phyloP scores from a whole-genome alignment of 352 stramenopile species.

The Globisporangium rhizosaccharum region DNA sequence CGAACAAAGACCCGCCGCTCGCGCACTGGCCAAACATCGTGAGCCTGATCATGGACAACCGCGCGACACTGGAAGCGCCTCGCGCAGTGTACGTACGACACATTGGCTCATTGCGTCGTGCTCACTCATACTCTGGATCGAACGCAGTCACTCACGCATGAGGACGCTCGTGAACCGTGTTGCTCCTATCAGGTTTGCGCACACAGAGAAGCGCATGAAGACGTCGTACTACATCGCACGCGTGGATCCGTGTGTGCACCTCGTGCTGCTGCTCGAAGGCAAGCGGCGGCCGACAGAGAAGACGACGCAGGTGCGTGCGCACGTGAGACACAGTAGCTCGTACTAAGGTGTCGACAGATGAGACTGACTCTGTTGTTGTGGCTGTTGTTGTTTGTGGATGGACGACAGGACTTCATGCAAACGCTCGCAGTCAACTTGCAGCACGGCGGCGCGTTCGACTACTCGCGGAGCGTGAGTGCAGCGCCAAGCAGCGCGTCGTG shows the following conservation, averaged over 20 bases:
- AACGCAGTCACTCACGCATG: not conserved
- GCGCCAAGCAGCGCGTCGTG: slow-evolving; percentile 3
- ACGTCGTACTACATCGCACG: slow-evolving; percentile 71
- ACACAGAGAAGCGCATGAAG: slow-evolving; percentile 62
- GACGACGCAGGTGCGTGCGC: slow-evolving; percentile 44
- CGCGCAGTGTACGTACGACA: slow-evolving; percentile 38
- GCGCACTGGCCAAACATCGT: slow-evolving; percentile 86
- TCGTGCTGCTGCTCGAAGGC: slow-evolving; percentile 69
- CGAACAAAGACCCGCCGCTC: slow-evolving; percentile 44
- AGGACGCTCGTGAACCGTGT: not conserved
- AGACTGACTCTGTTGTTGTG: not conserved
- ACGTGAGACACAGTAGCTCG: not conserved
- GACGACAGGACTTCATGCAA: slow-evolving; percentile 74
- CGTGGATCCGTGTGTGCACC: slow-evolving; percentile 67
- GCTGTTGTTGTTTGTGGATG: slow-evolving; percentile 2
- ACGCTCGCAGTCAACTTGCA: slow-evolving; percentile 70
- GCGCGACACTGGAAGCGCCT: slow-evolving; percentile 41
- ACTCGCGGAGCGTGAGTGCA: slow-evolving; percentile 16
- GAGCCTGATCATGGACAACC: slow-evolving; percentile 85
- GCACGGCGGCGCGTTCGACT: slow-evolving; percentile 59
- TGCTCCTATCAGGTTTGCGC: slow-evolving; percentile 37
- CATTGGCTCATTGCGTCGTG: not conserved
- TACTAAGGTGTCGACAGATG: not conserved
- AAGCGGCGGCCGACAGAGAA: slow-evolving; percentile 68
- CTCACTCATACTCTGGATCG: not conserved